phyloP scores from a whole-genome alignment of 805 yeast genomes.

The Priceomyces melissophilus region DNA sequence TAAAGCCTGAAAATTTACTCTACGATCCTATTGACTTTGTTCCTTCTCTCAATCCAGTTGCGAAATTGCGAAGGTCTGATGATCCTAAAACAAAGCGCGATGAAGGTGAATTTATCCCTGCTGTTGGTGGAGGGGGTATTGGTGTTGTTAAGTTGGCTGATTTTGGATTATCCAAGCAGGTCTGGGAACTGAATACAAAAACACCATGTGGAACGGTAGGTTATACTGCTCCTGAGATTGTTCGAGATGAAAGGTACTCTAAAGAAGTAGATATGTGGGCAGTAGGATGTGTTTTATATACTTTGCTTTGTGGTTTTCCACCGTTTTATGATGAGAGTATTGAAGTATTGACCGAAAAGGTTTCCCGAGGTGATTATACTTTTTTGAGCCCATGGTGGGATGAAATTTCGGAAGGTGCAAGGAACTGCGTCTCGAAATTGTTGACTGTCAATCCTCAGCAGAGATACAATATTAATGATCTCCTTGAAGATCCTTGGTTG shows the following conservation, averaged over 20 bases:
- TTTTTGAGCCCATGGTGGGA: conserved; percentile 89
- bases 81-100: conserved; percentile 69
- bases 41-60: conserved; percentile 36
- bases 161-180: conserved; percentile 89
- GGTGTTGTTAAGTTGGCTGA: conserved; percentile 91
- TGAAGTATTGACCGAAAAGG: conserved; percentile 70
- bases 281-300: conserved; percentile 91
- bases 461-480: conserved; percentile 69
- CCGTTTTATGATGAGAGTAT: conserved; percentile 89
- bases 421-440: conserved; percentile 61
- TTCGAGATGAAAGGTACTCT: conserved; percentile 86
- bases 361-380: conserved; percentile 74
- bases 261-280: conserved; percentile 99
- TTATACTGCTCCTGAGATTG: conserved; percentile 97
- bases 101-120: conserved; percentile 80
- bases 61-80: conserved; percentile 57
- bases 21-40: conserved; percentile 56
- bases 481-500: conserved; percentile 77
- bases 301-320: conserved; percentile 93
- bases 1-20: conserved; percentile 76
- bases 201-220: conserved; percentile 99
- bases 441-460: conserved; percentile 68
- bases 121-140: conserved; percentile 89
- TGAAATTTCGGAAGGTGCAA: conserved; percentile 67
- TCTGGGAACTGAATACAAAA: conserved; percentile 83